phyloP scores from a whole-genome alignment of 2,329 filamentous ascomycete species.

The Biscogniauxia marginata region DNA sequence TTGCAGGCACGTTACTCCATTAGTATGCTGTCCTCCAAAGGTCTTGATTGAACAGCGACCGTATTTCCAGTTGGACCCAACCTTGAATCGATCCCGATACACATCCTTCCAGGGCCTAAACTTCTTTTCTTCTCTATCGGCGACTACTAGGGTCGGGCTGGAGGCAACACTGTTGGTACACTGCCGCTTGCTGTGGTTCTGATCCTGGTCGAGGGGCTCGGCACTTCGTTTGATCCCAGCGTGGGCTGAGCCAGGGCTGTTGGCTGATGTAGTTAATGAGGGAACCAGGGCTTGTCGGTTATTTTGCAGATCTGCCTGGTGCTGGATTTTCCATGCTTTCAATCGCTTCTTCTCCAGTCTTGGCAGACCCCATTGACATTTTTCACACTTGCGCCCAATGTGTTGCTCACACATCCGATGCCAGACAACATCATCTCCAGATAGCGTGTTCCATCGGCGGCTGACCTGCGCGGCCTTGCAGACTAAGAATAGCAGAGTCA shows the following conservation, averaged over 20 bases:
- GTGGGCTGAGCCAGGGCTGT: conserved; percentile 8
- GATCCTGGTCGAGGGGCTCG: conserved; percentile 26
- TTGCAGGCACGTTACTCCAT: conserved; percentile 69
- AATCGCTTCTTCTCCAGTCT: conserved; percentile 85
- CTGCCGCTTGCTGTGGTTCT: conserved; percentile 35
- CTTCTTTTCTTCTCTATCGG: conserved; percentile 42
- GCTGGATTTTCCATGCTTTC: conserved; percentile 82
- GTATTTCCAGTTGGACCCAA: conserved; percentile 97
- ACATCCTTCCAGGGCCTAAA: conserved; percentile 91
- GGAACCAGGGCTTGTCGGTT: conserved; percentile 25
- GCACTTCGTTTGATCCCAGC: conserved; percentile 35
- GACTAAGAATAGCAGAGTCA: conserved; percentile 36
- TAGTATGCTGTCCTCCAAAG: conserved; percentile 78
- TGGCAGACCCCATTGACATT: conserved; percentile 94
- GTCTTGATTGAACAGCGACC: conserved; percentile 82
- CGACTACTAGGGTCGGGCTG: conserved; percentile 13
- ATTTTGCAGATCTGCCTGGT: conserved; percentile 56
- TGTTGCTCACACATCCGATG: conserved; percentile 95
- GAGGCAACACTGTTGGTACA: conserved; percentile 29
- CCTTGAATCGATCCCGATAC: conserved; percentile 91
- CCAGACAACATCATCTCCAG: conserved; percentile 98
- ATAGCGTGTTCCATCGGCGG: conserved; percentile 78
- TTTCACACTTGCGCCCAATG: conserved; percentile 78
- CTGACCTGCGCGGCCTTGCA: conserved; percentile 97
- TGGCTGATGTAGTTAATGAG: conserved; percentile 7